phyloP scores from a whole-genome alignment of 306 rosid species.

The Prunus mira region DNA sequence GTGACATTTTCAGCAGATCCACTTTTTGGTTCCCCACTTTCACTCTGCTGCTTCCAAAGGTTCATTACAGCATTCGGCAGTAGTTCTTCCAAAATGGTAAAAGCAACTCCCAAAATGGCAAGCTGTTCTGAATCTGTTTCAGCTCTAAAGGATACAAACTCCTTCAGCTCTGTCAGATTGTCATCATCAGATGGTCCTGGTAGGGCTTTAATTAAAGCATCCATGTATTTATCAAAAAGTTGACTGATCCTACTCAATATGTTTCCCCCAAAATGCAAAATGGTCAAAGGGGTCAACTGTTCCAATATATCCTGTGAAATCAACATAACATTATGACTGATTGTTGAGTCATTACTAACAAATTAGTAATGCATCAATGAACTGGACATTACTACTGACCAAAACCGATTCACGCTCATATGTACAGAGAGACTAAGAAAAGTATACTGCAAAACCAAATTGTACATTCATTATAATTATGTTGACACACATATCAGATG shows the following conservation, averaged over 20 bases:
- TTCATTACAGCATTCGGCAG: constrained; percentile 71
- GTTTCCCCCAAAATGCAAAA: constrained; percentile 83
- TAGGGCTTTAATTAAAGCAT: constrained; percentile 73
- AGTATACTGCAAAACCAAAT: neutral
- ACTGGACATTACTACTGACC: neutral
- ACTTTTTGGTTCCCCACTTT: constrained; percentile 47
- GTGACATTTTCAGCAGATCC: constrained; percentile 43
- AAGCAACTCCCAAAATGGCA: constrained; percentile 82
- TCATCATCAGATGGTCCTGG: constrained; percentile 96
- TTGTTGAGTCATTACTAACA: neutral
- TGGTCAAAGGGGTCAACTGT: constrained; percentile 67
- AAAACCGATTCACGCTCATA: neutral
- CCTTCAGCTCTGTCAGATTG: constrained; percentile 73
- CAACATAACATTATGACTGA: neutral
- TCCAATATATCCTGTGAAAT: constrained; percentile 79
- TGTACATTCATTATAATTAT: neutral
- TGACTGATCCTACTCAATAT: constrained; percentile 60
- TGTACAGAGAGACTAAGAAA: neutral
- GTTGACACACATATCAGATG: neutral
- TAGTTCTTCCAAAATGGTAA: constrained; percentile 80
- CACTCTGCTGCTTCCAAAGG: constrained; percentile 64
- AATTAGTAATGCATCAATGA: neutral
- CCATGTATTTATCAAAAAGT: constrained; percentile 86
- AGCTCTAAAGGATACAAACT: constrained; percentile 64
- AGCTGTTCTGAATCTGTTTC: constrained; percentile 97